These are phyloP conservation scores for Apiospora pterosperma DNA, from an alignment of 2,329 filamentous ascomycete species.

Conservation along the genomic window DNA sequence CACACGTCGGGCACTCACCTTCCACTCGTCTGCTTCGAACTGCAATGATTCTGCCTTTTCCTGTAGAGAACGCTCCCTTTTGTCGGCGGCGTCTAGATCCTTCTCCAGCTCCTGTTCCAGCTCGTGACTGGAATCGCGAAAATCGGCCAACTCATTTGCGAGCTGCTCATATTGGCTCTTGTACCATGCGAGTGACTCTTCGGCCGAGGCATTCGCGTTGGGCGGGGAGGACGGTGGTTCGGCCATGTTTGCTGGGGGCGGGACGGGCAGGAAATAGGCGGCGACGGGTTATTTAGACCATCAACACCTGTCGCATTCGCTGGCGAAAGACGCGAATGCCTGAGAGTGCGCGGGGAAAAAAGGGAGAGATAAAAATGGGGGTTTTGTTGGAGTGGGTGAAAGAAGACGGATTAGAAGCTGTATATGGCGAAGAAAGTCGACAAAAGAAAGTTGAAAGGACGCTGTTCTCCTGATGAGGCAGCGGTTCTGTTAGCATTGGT, in stretches of 20 bases:
- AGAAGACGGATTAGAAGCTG: neutral
- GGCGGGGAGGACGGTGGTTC: constrained; percentile 63
- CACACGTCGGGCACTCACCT: constrained; percentile 54
- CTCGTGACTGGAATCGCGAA: constrained; percentile 90
- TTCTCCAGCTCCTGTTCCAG: constrained; percentile 93
- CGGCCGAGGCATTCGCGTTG: constrained; percentile 49
- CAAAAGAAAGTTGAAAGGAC: neutral
- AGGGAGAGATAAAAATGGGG: constrained; percentile 1
- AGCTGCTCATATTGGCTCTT: constrained; percentile 93
- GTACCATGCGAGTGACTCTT: constrained; percentile 88
- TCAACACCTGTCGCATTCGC: neutral
- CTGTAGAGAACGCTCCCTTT: constrained; percentile 79
- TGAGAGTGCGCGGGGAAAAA: neutral
- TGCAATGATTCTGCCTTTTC: constrained; percentile 81
- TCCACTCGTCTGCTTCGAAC: constrained; percentile 98
- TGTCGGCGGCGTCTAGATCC: constrained; percentile 93
- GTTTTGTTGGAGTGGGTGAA: neutral
- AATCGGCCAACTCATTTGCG: constrained; percentile 87
- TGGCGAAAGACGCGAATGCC: neutral
- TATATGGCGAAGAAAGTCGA: neutral
- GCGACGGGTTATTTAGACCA: neutral
- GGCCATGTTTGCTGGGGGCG: constrained; percentile 37
- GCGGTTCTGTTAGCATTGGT: neutral
- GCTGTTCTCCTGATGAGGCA: neutral
- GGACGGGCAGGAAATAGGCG: neutral